phyloP scores from a whole-genome alignment of 164 flowering plant genomes.

The Chloranthus sessilifolius region DNA sequence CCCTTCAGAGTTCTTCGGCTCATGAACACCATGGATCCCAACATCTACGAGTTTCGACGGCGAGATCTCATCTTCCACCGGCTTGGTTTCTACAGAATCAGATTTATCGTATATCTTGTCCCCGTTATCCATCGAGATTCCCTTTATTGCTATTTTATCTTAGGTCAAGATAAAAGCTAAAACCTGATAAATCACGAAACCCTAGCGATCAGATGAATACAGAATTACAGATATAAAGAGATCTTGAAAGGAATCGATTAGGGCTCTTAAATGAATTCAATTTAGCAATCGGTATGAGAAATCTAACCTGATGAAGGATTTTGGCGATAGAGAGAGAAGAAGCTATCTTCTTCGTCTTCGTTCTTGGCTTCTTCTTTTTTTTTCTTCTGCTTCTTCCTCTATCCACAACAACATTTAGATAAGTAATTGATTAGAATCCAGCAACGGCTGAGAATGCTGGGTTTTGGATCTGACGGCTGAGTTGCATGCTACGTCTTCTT shows the following conservation, averaged over 20 bases:
- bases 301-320: neutral
- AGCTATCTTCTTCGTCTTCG: no score
- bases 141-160: neutral
- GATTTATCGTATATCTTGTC: slow-evolving; percentile 22
- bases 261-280: neutral
- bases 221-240: neutral
- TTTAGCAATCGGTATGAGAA: neutral
- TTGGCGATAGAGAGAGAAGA: no score
- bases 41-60: slow-evolving; percentile 22
- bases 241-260: neutral
- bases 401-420: neutral
- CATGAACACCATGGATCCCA: slow-evolving; percentile 20
- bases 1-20: slow-evolving; percentile 32
- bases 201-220: no score
- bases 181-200: neutral
- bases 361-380: no score
- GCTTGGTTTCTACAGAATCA: slow-evolving; percentile 20
- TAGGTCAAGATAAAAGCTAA: neutral
- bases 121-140: slow-evolving; percentile 44
- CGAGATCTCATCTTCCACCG: slow-evolving; percentile 20
- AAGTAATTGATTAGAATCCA: neutral
- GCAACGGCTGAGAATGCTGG: neutral
- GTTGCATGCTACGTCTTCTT: neutral
- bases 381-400: no score
- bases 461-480: neutral